Conservation (phyloP, 2,329 filamentous ascomycete species). For the Tolypocladium nubicola region DNA sequence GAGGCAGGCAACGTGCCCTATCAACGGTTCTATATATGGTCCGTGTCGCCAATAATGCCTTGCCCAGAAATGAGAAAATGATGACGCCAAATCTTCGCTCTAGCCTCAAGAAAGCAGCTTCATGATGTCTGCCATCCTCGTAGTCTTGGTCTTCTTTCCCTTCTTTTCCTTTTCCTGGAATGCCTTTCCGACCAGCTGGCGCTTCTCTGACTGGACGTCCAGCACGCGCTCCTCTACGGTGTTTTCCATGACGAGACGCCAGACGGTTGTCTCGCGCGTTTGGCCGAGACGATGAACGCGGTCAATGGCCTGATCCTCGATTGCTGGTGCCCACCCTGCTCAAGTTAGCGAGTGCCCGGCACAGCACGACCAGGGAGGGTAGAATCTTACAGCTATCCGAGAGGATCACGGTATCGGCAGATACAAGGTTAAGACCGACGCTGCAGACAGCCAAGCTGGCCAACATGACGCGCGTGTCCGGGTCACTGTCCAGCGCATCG, state of each 20-base stretch:
- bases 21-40: neutral
- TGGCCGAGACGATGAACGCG: slow-evolving; percentile 81
- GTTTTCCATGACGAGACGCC: slow-evolving; percentile 69
- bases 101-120: slow-evolving; percentile 29
- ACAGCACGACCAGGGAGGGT: neutral
- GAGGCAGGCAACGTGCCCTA: neutral
- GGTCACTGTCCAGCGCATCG: slow-evolving; percentile 53
- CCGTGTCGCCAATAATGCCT: neutral
- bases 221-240: slow-evolving; percentile 76
- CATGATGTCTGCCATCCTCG: slow-evolving; percentile 43
- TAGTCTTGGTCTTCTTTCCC: slow-evolving; percentile 44
- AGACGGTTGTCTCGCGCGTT: slow-evolving; percentile 66
- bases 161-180: slow-evolving; percentile 58
- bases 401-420: slow-evolving; percentile 76
- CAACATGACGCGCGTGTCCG: slow-evolving; percentile 62
- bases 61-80: neutral
- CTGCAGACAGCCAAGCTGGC: slow-evolving; percentile 74
- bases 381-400: slow-evolving; percentile 55
- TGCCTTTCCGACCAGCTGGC: slow-evolving; percentile 64
- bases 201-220: slow-evolving; percentile 68
- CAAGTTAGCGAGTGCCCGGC: neutral
- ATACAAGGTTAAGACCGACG: slow-evolving; percentile 77
- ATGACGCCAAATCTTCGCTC: neutral
- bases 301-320: slow-evolving; percentile 86
- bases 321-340: slow-evolving; percentile 76